Evolutionary conservation across 257 asterid genomes (phyloP).

Genomic region (Salvia rosmarinus): DNA sequence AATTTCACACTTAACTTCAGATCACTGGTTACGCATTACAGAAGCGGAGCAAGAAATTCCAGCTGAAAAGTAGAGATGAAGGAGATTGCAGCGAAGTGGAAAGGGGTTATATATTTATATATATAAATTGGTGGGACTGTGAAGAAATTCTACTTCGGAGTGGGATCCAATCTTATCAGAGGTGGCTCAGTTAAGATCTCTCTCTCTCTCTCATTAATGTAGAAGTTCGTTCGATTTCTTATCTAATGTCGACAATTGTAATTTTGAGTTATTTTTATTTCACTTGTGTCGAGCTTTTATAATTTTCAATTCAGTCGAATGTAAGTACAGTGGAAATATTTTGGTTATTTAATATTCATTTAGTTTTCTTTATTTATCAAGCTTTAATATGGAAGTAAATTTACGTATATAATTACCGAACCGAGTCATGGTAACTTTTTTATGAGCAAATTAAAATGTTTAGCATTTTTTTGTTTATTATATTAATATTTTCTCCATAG

Average conservation of each 20-base stretch:
- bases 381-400: too few species aligned
- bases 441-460: not conserved
- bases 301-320: not conserved
- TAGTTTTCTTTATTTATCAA: not conserved
- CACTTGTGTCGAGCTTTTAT: conserved; percentile 13
- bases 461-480: not conserved
- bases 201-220: not conserved
- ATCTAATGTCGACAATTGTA: not conserved
- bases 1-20: conserved; percentile 9
- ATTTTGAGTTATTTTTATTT: not conserved
- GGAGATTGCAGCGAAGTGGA: not conserved
- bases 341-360: too few species aligned
- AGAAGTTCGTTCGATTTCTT: too few species aligned
- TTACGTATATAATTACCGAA: too few species aligned
- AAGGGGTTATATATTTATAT: conserved; percentile 22
- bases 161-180: conserved; percentile 37
- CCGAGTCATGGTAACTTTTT: not conserved
- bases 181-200: conserved; percentile 27
- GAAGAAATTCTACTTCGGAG: conserved; percentile 28
- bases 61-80: conserved; percentile 17
- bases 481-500: not conserved
- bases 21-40: not conserved
- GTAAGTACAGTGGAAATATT: not conserved
- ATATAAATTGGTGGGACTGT: conserved; percentile 33
- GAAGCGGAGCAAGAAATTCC: conserved; percentile 28